Conservation (phyloP, 345 rosid species). For the Cochlearia excelsa region DNA sequence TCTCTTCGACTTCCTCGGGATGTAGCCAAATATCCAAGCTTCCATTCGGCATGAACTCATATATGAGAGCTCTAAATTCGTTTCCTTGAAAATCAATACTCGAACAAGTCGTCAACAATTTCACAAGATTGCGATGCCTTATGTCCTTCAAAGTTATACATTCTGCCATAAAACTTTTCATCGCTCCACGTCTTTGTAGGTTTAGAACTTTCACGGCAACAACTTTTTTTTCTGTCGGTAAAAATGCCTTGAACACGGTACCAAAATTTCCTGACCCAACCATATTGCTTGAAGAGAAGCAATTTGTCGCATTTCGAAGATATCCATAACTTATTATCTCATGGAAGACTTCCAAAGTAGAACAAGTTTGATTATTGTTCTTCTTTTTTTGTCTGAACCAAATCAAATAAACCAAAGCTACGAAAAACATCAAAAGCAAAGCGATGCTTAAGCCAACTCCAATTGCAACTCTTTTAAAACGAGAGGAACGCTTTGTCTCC, state of each 20-base stretch:
- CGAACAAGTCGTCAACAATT: slow-evolving; percentile 45
- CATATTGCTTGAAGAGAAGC: slow-evolving; percentile 3
- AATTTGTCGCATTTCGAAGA: background rate
- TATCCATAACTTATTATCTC: slow-evolving; percentile 8
- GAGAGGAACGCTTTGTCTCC: background rate
- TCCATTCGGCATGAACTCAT: slow-evolving; percentile 10
- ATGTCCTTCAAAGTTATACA: slow-evolving; percentile 42
- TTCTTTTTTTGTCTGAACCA: slow-evolving; percentile 1
- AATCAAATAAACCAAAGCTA: background rate
- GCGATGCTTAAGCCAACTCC: background rate
- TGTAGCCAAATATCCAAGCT: too few species aligned
- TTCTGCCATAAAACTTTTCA: slow-evolving; percentile 48
- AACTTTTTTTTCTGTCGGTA: background rate
- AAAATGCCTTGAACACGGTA: slow-evolving; percentile 6
- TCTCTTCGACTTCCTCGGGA: too few species aligned
- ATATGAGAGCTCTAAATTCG: slow-evolving; percentile 49
- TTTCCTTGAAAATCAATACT: slow-evolving; percentile 45
- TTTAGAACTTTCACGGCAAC: slow-evolving; percentile 43
- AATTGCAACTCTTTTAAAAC: background rate
- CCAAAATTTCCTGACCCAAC: slow-evolving; percentile 19
- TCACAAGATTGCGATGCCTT: slow-evolving; percentile 53
- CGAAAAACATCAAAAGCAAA: slow-evolving; percentile 1
- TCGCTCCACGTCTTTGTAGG: slow-evolving; percentile 40
- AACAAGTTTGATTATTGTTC: background rate
- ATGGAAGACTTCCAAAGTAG: background rate